Evolutionary conservation across 192 early-diverging fungal genomes (phyloP).

Genomic region (Linnemannia exigua): DNA sequence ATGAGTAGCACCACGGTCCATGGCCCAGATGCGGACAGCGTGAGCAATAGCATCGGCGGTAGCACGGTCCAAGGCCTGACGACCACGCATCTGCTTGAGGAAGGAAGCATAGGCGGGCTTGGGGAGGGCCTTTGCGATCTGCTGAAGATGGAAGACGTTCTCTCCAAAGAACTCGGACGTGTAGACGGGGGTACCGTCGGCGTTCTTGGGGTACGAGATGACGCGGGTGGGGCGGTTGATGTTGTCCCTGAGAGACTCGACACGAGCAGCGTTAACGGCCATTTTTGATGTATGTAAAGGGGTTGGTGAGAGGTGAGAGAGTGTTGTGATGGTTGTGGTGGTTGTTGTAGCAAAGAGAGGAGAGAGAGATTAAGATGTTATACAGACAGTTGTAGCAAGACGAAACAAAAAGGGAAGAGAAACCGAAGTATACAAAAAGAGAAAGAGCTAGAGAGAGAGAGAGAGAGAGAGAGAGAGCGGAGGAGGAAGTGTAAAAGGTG

Average conservation of each 20-base stretch:
- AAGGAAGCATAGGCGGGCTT: conserved; percentile 96
- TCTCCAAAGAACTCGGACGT: conserved; percentile 93
- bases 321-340: not conserved
- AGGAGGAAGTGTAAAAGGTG: not conserved
- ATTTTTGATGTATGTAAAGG: conserved; percentile 25
- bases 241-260: conserved; percentile 60
- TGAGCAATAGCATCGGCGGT: conserved; percentile 99
- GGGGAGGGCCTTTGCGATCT: conserved; percentile 90
- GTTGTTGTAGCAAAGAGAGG: not conserved
- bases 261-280: conserved; percentile 60
- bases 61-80: conserved; percentile 88
- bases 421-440: conserved; percentile 9
- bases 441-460: not conserved
- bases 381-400: conserved; percentile 9
- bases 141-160: conserved; percentile 95
- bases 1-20: conserved; percentile 97
- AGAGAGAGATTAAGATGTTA: not conserved
- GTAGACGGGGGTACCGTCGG: conserved; percentile 79
- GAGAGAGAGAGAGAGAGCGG: not conserved
- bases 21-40: conserved; percentile 97
- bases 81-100: conserved; percentile 93
- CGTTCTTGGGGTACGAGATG: conserved; percentile 81
- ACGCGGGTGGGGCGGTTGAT: conserved; percentile 77
- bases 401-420: not conserved
- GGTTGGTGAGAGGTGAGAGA: not conserved